Conservation (phyloP, 1,139 yeast genomes). For the Magnusiomyces suaveolens region DNA sequence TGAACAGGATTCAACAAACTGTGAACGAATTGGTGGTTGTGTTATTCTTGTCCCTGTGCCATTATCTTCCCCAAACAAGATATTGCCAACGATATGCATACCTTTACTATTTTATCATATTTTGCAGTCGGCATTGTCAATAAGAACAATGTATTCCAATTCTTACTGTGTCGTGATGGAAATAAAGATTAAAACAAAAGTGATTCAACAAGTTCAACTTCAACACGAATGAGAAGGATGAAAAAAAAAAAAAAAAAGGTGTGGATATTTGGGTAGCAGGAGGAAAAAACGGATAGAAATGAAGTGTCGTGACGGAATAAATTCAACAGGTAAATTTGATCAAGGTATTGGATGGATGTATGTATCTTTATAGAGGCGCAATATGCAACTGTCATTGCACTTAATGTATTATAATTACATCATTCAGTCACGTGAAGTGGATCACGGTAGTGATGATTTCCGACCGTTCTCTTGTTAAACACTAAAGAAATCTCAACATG, state of each 20-base stretch:
- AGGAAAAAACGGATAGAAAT: not conserved
- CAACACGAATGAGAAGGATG: not conserved
- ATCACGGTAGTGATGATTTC: too few species aligned
- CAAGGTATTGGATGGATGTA: not conserved
- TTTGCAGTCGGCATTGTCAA: not conserved
- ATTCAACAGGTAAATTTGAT: not conserved
- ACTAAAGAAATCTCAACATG: too few species aligned
- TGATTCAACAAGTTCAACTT: not conserved
- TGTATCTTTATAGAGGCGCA: not conserved
- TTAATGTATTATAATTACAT: not conserved
- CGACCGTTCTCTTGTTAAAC: too few species aligned
- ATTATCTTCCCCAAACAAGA: not conserved
- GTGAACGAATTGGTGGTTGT: not conserved
- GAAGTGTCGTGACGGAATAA: not conserved
- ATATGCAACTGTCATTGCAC: not conserved
- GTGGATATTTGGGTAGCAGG: too few species aligned
- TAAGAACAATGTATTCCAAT: not conserved
- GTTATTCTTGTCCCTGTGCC: not conserved
- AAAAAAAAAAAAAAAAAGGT: too few species aligned
- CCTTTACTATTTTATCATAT: conserved; percentile 51
- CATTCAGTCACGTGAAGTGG: too few species aligned
- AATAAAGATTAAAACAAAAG: too few species aligned
- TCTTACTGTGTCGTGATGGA: not conserved
- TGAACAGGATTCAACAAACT: too few species aligned
- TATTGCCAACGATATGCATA: conserved; percentile 19